Evolutionary conservation across 2,329 filamentous ascomycete genomes (phyloP), one percentile per base, ranked within the genome.

Genomic region (Xylaria arbuscula): DNA sequence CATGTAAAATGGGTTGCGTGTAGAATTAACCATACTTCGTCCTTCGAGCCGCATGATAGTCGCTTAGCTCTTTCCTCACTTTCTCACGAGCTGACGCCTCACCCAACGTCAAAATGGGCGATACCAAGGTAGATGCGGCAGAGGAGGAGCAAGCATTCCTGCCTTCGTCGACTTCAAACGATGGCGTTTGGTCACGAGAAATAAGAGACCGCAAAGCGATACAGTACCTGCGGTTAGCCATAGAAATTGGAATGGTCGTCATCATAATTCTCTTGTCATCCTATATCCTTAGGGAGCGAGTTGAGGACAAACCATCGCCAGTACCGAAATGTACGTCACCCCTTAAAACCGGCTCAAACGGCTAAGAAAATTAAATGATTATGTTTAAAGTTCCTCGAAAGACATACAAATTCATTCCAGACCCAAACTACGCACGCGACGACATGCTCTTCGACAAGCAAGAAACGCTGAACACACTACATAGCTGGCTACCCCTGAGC

Each of bases 401-500:
- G 69, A 75, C 70, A 5, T 80, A 80, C 68, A 80, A 73, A 0
- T 81, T 80, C 57, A 70, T 72, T 7, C 73, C 76, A 17, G 73
- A 80, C 62, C 66, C 77, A 17, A 69, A 71, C n/a, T 80, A 76
- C 48, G 72, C 79, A 22, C 70, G 72, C 62, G 78, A 75, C 28
- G 75, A 79, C 70, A 80, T 80, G 79, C 78, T 78, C 70, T 78
- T 78, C 69, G 73, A 74, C 63, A 75, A 77, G 40, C 68, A 75
- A 13, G 73, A 76, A 4, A 80, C 78, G 11, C 73, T 80, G 9
- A 74, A 73, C 34, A 77, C 75, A 1, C 73, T 81, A 10, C 79
- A 81, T 40, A 78, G 75, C 72, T 81, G 79, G 79, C 76, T 81
- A 47, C 76, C 75, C 17, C 63, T 81, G 40, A 80, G 78, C 56